Conservation (phyloP, 176 grass and related monocot genomes). For the Ensete glaucum region DNA sequence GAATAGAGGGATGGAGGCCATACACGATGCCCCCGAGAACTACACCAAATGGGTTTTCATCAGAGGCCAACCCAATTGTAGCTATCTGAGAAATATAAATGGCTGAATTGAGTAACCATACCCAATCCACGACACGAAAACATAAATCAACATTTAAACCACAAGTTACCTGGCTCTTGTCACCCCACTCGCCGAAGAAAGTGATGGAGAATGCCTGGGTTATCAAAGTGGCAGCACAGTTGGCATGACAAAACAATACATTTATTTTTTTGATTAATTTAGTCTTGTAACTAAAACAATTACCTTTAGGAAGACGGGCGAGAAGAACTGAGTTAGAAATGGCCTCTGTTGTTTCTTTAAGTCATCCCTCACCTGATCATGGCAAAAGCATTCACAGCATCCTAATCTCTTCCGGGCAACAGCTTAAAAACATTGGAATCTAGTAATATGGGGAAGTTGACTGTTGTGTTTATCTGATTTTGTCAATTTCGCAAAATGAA, state of each 20-base stretch:
- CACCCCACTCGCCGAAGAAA: slow-evolving; percentile 99
- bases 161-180: slow-evolving; percentile 84
- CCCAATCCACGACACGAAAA: background rate
- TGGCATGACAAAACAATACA: background rate
- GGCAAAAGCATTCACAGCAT: background rate
- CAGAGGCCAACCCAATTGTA: slow-evolving; percentile 90
- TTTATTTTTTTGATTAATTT: no score
- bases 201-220: slow-evolving; percentile 91
- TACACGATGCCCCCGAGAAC: slow-evolving; percentile 93
- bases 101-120: background rate
- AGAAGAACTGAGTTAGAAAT: slow-evolving; percentile 80
- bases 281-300: slow-evolving; percentile 5
- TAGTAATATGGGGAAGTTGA: no score
- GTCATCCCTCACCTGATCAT: slow-evolving; percentile 61
- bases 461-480: no score
- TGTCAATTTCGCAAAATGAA: no score
- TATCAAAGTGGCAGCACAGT: background rate
- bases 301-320: slow-evolving; percentile 99
- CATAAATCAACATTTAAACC: slow-evolving; percentile 6
- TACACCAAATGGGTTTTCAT: slow-evolving; percentile 87
- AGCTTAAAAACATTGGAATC: no score
- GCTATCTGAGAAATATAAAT: slow-evolving; percentile 52
- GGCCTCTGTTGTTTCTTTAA: slow-evolving; percentile 77
- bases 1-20: slow-evolving; percentile 7
- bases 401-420: background rate